phyloP scores from a whole-genome alignment of 768 basidiomycete genomes.

The Calocera viscosa region DNA sequence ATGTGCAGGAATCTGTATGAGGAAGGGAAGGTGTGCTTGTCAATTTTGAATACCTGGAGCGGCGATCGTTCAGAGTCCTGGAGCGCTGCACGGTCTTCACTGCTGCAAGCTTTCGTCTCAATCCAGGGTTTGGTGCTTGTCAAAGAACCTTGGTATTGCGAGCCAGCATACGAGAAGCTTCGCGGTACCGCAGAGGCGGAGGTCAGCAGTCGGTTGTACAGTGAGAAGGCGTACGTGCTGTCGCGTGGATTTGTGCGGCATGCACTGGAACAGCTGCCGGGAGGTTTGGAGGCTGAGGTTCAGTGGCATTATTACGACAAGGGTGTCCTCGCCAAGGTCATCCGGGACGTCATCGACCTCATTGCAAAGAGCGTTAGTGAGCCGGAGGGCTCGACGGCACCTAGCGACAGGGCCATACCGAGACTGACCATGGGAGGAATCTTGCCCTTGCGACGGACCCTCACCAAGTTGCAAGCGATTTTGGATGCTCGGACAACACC shows the following conservation, averaged over 20 bases:
- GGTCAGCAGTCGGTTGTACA: slow-evolving; percentile 84
- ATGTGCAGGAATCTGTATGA: slow-evolving; percentile 69
- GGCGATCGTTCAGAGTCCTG: slow-evolving; percentile 82
- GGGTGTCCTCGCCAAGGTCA: slow-evolving; percentile 54
- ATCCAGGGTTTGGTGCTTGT: slow-evolving; percentile 90
- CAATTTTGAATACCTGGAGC: slow-evolving; percentile 83
- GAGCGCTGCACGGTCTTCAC: slow-evolving; percentile 70
- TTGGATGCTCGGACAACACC: slow-evolving; percentile 4
- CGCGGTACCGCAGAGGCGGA: slow-evolving; percentile 81
- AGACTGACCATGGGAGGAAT: slow-evolving; percentile 66
- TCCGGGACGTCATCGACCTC: slow-evolving; percentile 47
- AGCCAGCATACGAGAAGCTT: slow-evolving; percentile 87
- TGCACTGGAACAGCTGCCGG: slow-evolving; percentile 67
- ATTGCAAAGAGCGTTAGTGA: slow-evolving; percentile 52
- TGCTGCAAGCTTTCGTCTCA: slow-evolving; percentile 84
- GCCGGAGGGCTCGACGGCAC: slow-evolving; percentile 20
- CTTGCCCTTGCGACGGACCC: slow-evolving; percentile 61
- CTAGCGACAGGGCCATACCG: slow-evolving; percentile 48
- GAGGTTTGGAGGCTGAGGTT: slow-evolving; percentile 60
- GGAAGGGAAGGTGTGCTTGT: slow-evolving; percentile 88
- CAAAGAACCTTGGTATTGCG: slow-evolving; percentile 87
- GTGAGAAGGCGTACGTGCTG: slow-evolving; percentile 83
- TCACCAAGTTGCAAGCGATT: slow-evolving; percentile 46
- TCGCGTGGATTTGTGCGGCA: slow-evolving; percentile 83
- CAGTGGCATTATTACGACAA: slow-evolving; percentile 55